Evolutionary conservation across 2,329 filamentous ascomycete species (phyloP).

Genomic region (Beauveria bassiana): DNA sequence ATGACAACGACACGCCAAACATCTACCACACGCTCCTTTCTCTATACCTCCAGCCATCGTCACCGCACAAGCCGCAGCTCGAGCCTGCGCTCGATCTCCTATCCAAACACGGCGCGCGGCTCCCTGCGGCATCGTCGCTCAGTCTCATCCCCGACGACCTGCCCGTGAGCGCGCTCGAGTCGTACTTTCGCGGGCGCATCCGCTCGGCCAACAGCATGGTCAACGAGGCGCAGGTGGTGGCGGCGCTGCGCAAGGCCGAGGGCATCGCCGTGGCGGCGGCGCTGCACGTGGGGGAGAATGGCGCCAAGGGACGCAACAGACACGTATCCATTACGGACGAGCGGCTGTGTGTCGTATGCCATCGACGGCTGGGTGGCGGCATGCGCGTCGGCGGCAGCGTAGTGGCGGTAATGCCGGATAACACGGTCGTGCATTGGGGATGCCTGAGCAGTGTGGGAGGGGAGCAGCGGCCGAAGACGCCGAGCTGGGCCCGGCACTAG

Average conservation of each 20-base stretch:
- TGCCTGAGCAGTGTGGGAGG: constrained; percentile 51
- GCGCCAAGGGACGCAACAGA: constrained; percentile 38
- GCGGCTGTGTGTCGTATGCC: constrained; percentile 81
- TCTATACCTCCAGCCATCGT: constrained; percentile 76
- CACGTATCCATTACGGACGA: constrained; percentile 82
- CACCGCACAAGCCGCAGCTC: constrained; percentile 64
- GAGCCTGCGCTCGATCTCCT: constrained; percentile 77
- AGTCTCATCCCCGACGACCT: constrained; percentile 76
- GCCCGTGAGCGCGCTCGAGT: constrained; percentile 70
- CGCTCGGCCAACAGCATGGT: constrained; percentile 74
- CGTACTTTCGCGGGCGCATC: constrained; percentile 88
- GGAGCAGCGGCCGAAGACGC: constrained; percentile 17
- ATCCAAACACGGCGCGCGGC: constrained; percentile 83
- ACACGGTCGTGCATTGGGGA: constrained; percentile 72
- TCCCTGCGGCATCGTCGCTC: constrained; percentile 80
- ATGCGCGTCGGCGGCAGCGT: constrained; percentile 89
- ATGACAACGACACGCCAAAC: constrained; percentile 52
- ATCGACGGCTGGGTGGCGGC: constrained; percentile 77
- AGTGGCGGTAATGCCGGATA: constrained; percentile 81
- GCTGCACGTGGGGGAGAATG: constrained; percentile 55
- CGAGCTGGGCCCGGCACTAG: constrained; percentile 30
- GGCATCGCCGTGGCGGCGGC: constrained; percentile 68
- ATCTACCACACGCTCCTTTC: constrained; percentile 90
- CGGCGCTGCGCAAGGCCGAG: constrained; percentile 68
- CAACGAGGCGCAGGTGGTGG: constrained; percentile 72